Evolutionary conservation across 768 basidiomycete genomes (phyloP).

Genomic region (Pilatotrama ljubarskyi): DNA sequence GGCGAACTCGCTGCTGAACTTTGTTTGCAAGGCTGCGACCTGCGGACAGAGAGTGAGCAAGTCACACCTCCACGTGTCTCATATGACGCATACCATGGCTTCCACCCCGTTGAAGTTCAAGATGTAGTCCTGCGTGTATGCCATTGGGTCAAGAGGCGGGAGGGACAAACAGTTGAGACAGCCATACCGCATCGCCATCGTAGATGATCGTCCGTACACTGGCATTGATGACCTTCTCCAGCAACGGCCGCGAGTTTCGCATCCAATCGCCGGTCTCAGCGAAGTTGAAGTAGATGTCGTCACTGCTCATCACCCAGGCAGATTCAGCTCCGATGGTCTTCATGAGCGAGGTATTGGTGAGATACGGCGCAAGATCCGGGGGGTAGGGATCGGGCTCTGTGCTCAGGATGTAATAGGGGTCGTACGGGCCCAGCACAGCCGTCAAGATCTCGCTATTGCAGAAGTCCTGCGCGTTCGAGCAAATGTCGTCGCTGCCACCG

Average conservation of each 20-base stretch:
- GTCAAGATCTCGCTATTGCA: slow-evolving; percentile 58
- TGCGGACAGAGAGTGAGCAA: slow-evolving; percentile 19
- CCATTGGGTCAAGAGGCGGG: not conserved
- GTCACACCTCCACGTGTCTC: not conserved
- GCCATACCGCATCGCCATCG: slow-evolving; percentile 55
- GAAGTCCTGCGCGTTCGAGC: slow-evolving; percentile 55
- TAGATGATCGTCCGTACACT: slow-evolving; percentile 54
- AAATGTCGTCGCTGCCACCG: slow-evolving; percentile 47
- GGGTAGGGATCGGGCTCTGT: slow-evolving; percentile 49
- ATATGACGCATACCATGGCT: slow-evolving; percentile 44
- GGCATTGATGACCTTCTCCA: slow-evolving; percentile 61
- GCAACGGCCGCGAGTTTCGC: slow-evolving; percentile 43
- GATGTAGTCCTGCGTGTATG: slow-evolving; percentile 47
- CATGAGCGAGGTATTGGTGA: slow-evolving; percentile 31
- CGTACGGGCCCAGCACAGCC: slow-evolving; percentile 54
- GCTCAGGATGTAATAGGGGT: slow-evolving; percentile 53
- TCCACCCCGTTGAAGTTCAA: slow-evolving; percentile 57
- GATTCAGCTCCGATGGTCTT: slow-evolving; percentile 45
- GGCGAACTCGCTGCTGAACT: slow-evolving; percentile 43
- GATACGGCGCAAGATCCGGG: slow-evolving; percentile 38
- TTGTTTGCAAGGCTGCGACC: slow-evolving; percentile 49
- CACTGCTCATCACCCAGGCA: slow-evolving; percentile 43
- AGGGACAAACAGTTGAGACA: not conserved
- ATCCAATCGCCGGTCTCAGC: slow-evolving; percentile 59
- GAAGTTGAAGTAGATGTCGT: slow-evolving; percentile 48